Base-by-base conservation (phyloP, 345 rosid genomes). In the Sisymbrium altissimum region DNA sequence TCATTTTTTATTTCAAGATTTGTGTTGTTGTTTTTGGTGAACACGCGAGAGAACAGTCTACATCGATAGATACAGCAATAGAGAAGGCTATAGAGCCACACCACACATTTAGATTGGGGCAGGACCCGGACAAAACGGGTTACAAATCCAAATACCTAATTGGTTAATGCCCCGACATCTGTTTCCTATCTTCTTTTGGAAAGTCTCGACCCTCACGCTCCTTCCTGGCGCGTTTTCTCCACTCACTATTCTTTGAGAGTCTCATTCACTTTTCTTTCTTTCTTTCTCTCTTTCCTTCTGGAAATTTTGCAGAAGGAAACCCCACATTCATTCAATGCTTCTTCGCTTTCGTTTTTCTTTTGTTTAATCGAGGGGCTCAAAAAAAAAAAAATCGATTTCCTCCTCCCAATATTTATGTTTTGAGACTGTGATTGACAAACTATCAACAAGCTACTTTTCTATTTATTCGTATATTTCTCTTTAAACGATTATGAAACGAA, bases 71-170 rank as follows among this genome's bases (percentile, higher is more conserved):
- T 14, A 75, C 68, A 48, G 72, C 72, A 36, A 32, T 48, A 33
- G 32, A 65, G 70, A 17, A 60, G 32, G 41, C 65, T 35, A 64
- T 8, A 60, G 46, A n/a, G 32, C 55, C 39, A 29, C 18, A 29
- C 29, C 64, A 58, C 44, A 44, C 64, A 70, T 15, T 23, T 41
- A 12, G 48, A 45, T 39, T 46, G 70, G 55, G 74, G 64, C 63
- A 69, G 58, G 75, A 76, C 64, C 75, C 79, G 79, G 71, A 76
- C 75, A 54, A 70, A 76, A 76, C 71, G 80, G 80, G 80, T 76
- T 76, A 70, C 29, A 63, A 44, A 17, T 62, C 66, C 75, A 76
- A 64, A 44, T 70, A 76, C 80, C 80, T 61, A 70, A 76, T 76
- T 76, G 80, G 80, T 64, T 70, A 55, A 35, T 55, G 71, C 60